phyloP scores from a whole-genome alignment of 495 filamentous ascomycete genomes.

The Lasiosphaeriaceae sp. region DNA sequence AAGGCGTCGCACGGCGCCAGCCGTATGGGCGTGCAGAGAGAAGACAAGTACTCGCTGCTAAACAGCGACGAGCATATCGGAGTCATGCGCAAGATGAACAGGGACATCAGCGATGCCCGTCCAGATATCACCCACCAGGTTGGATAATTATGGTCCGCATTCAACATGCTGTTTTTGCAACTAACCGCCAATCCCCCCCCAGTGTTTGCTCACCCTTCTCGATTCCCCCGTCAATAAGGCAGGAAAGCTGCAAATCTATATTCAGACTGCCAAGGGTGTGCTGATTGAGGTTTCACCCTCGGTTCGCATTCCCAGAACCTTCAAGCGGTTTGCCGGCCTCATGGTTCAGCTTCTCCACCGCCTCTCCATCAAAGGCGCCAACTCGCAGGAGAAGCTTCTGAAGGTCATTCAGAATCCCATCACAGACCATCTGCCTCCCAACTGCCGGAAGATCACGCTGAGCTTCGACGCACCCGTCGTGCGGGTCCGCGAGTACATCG shows the following conservation, averaged over 20 bases:
- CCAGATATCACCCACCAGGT: slow-evolving; percentile 99
- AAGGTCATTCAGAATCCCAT: slow-evolving; percentile 98
- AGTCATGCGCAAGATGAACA: slow-evolving; percentile 98
- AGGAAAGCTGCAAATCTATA: slow-evolving; percentile 95
- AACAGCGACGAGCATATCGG: slow-evolving; percentile 99
- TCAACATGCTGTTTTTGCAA: slow-evolving; percentile 36
- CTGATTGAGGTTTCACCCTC: slow-evolving; percentile 96
- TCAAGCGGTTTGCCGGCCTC: slow-evolving; percentile 96
- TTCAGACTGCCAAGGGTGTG: slow-evolving; percentile 93
- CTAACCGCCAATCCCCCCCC: slow-evolving; percentile 21
- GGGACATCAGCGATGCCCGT: slow-evolving; percentile 95
- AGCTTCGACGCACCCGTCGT: slow-evolving; percentile 88
- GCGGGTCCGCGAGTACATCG: slow-evolving; percentile 82
- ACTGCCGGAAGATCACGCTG: slow-evolving; percentile 95
- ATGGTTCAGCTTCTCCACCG: slow-evolving; percentile 99
- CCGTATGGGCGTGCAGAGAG: slow-evolving; percentile 62
- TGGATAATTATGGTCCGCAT: slow-evolving; percentile 34
- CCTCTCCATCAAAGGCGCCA: slow-evolving; percentile 89
- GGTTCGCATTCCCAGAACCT: slow-evolving; percentile 93
- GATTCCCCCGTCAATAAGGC: slow-evolving; percentile 99
- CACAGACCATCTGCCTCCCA: slow-evolving; percentile 90
- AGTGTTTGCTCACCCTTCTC: slow-evolving; percentile 96
- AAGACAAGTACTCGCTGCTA: slow-evolving; percentile 92
- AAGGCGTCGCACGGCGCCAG: slow-evolving; percentile 67
- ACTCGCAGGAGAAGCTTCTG: slow-evolving; percentile 93